Evolutionary conservation across 2,329 filamentous ascomycete species (phyloP).

Genomic region (Xylariaceae sp.): DNA sequence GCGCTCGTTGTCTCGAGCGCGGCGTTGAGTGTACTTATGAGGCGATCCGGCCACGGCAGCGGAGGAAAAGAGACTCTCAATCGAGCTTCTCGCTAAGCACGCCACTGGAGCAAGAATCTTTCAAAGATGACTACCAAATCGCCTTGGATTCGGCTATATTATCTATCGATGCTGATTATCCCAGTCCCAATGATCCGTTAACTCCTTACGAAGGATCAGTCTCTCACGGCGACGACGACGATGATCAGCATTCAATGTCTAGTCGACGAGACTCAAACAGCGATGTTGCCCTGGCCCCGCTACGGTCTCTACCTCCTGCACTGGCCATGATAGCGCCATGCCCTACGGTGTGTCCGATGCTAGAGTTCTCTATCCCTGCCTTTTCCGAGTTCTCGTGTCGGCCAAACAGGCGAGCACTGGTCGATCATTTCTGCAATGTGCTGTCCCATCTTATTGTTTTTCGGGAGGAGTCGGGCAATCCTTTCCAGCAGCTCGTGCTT

Average conservation of each 20-base stretch:
- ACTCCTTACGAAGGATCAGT: conserved; percentile 3
- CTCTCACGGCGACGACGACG: conserved; percentile 6
- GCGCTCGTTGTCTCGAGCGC: conserved; percentile 50
- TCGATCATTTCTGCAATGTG: conserved; percentile 64
- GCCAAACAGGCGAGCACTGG: conserved; percentile 52
- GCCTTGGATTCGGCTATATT: conserved; percentile 17
- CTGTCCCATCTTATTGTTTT: conserved; percentile 65
- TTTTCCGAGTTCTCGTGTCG: conserved; percentile 58
- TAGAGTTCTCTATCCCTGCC: conserved; percentile 51
- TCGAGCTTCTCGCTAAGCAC: conserved; percentile 16
- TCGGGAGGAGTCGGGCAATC: conserved; percentile 60
- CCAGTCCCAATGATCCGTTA: conserved; percentile 20
- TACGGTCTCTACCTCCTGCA: conserved; percentile 32
- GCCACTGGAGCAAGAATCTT: conserved; percentile 9
- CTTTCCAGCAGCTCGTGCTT: conserved; percentile 62
- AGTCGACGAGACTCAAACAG: conserved; percentile 22
- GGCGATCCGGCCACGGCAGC: conserved; percentile 42
- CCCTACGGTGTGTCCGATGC: conserved; percentile 38
- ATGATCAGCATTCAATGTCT: conserved; percentile 15
- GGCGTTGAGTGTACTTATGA: conserved; percentile 51
- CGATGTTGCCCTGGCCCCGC: conserved; percentile 12
- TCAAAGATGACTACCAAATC: conserved; percentile 22
- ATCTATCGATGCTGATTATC: conserved; percentile 18
- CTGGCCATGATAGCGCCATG: conserved; percentile 42
- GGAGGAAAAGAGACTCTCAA: conserved; percentile 37